phyloP scores from a whole-genome alignment of 371 early-diverging fungal genomes.

The Basidiobolus heterosporus region DNA sequence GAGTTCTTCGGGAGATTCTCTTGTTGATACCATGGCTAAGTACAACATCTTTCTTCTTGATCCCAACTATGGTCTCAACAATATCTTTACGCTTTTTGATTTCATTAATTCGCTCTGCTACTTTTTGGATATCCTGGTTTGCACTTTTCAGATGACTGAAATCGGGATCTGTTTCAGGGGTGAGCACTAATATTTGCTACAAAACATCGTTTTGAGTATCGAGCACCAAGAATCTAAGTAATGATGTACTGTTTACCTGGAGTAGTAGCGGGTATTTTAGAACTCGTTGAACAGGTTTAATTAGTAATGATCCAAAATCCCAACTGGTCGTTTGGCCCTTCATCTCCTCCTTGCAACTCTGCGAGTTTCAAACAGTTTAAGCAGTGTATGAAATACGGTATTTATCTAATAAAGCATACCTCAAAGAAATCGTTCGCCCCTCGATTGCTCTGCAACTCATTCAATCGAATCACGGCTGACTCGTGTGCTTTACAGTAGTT shows the following conservation, averaged over 20 bases:
- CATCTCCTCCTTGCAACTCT: conserved; percentile 26
- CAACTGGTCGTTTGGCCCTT: conserved; percentile 55
- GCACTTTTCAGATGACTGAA: conserved; percentile 25
- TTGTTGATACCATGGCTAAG: conserved; percentile 56
- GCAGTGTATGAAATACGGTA: no score
- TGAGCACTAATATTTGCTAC: conserved; percentile 44
- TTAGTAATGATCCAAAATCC: conserved; percentile 60
- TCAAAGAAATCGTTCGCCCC: no score
- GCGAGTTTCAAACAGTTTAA: no score
- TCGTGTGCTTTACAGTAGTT: no score
- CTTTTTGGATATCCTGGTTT: conserved; percentile 27
- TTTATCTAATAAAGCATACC: no score
- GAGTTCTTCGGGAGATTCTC: conserved; percentile 41
- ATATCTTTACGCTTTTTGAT: conserved; percentile 68
- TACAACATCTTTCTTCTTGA: conserved; percentile 20
- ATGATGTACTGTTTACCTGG: conserved; percentile 18
- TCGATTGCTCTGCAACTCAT: no score
- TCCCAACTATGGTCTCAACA: conserved; percentile 58
- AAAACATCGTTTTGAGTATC: background rate
- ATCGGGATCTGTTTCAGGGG: conserved; percentile 36
- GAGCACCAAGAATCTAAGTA: background rate
- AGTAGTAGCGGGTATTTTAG: conserved; percentile 69
- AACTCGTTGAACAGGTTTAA: conserved; percentile 76
- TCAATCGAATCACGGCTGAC: no score
- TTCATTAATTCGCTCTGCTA: conserved; percentile 70